Evolutionary conservation across 139 green algal genomes (phyloP).

Genomic region (Desmodesmus armatus): DNA sequence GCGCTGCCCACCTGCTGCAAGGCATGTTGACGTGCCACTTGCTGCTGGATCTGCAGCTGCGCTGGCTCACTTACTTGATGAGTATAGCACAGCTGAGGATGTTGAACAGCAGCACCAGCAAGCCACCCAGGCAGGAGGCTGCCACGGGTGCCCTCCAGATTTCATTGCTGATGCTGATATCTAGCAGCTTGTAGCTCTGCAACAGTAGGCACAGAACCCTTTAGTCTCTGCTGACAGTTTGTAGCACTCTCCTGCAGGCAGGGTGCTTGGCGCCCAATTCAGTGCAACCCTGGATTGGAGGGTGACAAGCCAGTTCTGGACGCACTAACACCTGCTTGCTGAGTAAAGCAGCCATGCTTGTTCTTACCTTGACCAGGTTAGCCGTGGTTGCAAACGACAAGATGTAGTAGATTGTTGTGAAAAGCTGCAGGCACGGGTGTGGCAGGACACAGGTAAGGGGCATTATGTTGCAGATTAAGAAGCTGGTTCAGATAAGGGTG

Average conservation of each 20-base stretch:
- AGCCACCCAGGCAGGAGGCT: slow-evolving; percentile 40
- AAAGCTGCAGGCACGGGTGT: slow-evolving; percentile 20
- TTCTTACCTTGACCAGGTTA: slow-evolving; percentile 49
- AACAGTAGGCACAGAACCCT: neutral
- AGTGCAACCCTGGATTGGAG: neutral
- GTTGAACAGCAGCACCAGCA: slow-evolving; percentile 63
- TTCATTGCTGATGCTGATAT: slow-evolving; percentile 29
- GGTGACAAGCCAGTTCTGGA: neutral
- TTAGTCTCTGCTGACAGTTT: neutral
- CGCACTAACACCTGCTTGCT: too few species aligned
- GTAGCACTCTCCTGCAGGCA: neutral
- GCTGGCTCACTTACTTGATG: slow-evolving; percentile 38
- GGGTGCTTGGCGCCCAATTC: neutral
- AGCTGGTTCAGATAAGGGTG: neutral
- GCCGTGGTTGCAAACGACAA: slow-evolving; percentile 42
- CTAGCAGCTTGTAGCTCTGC: slow-evolving; percentile 35
- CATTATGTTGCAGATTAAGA: too few species aligned
- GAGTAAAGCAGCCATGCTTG: neutral
- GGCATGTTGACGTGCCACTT: too few species aligned
- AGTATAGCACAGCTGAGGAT: slow-evolving; percentile 53
- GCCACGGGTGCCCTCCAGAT: slow-evolving; percentile 53
- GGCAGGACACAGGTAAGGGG: too few species aligned
- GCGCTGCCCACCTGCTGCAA: too few species aligned
- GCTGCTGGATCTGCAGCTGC: too few species aligned
- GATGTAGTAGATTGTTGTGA: slow-evolving; percentile 62